These are phyloP conservation scores for Exophiala oligosperma DNA, from an alignment of 2,329 filamentous ascomycete species.

Conservation along the genomic window DNA sequence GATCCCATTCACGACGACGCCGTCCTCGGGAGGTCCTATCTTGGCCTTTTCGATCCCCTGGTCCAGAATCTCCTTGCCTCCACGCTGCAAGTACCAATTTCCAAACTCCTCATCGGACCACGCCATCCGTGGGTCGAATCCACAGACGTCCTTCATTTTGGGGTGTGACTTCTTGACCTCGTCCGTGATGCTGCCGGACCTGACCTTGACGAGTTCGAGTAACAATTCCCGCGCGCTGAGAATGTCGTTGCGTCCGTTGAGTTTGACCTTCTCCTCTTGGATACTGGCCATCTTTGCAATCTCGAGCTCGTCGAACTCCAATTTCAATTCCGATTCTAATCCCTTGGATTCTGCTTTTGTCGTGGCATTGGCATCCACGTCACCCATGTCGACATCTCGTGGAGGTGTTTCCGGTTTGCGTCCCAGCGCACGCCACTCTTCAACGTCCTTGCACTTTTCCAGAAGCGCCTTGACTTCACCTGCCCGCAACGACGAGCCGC, in stretches of 20 bases:
- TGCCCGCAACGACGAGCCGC: slow-evolving; percentile 25
- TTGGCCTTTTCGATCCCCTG: slow-evolving; percentile 16
- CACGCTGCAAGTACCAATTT: slow-evolving; percentile 43
- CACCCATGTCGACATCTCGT: slow-evolving; percentile 25
- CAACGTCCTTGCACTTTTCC: slow-evolving; percentile 24
- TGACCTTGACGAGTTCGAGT: slow-evolving; percentile 42
- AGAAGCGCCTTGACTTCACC: slow-evolving; percentile 28
- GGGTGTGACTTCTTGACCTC: slow-evolving; percentile 45
- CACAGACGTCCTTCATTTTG: slow-evolving; percentile 50
- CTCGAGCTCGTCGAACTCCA: slow-evolving; percentile 34
- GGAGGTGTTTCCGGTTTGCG: slow-evolving; percentile 31
- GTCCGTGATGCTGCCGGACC: slow-evolving; percentile 44
- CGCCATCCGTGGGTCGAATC: slow-evolving; percentile 47
- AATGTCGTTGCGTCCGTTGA: slow-evolving; percentile 40
- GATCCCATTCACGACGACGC: slow-evolving; percentile 30
- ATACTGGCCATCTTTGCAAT: slow-evolving; percentile 40
- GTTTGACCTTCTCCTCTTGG: slow-evolving; percentile 34
- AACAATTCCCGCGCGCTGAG: slow-evolving; percentile 44
- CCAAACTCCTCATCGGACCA: slow-evolving; percentile 52
- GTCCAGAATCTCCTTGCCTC: slow-evolving; percentile 35
- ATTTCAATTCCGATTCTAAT: slow-evolving; percentile 6
- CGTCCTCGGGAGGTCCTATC: slow-evolving; percentile 39
- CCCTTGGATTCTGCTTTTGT: no score
- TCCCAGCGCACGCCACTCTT: slow-evolving; percentile 24
- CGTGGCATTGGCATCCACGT: slow-evolving; percentile 16